Percentiles rank a stretch among this genome's conserved stretches.
phyloP scores from a whole-genome alignment of 2,329 filamentous ascomycete genomes.

The Ophiostoma quercus region DNA sequence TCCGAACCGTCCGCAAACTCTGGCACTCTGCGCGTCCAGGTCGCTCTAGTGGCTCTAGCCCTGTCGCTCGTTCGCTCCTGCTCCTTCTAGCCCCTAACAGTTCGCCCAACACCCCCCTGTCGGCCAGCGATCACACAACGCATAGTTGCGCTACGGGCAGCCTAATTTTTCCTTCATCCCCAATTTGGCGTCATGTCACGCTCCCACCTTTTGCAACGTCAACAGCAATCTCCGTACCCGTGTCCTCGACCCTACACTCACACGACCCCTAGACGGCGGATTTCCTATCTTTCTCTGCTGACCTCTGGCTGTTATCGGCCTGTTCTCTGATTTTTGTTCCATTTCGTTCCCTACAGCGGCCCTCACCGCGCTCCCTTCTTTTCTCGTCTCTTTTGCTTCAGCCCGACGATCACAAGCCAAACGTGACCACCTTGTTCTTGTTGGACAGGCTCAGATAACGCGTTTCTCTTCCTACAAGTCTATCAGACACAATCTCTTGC shows the following conservation, averaged over 20 bases:
- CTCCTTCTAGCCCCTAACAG: background rate
- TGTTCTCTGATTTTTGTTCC: background rate
- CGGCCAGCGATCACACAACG: background rate
- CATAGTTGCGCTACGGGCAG: conserved; percentile 15
- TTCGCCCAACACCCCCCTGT: background rate
- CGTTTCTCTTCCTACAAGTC: background rate
- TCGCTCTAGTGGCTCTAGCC: background rate
- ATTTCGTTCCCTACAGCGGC: background rate
- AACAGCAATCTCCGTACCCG: conserved; percentile 9
- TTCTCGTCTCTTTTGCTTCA: background rate
- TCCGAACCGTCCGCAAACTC: conserved; percentile 23
- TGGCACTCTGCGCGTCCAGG: background rate
- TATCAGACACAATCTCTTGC: background rate
- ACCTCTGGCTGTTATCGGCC: background rate
- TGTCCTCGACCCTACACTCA: background rate
- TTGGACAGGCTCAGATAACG: conserved; percentile 3
- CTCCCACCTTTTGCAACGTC: conserved; percentile 18
- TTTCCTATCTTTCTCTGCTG: conserved; percentile 6
- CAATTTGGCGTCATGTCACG: conserved; percentile 24
- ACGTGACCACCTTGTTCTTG: background rate
- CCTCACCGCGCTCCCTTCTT: conserved; percentile 1
- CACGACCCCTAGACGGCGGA: background rate
- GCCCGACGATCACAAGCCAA: conserved; percentile 22
- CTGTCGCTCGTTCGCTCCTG: conserved; percentile 8
- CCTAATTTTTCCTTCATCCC: conserved; percentile 19